phyloP scores from a whole-genome alignment of 805 yeast species.

The Kurtzmaniella cleridarum region DNA sequence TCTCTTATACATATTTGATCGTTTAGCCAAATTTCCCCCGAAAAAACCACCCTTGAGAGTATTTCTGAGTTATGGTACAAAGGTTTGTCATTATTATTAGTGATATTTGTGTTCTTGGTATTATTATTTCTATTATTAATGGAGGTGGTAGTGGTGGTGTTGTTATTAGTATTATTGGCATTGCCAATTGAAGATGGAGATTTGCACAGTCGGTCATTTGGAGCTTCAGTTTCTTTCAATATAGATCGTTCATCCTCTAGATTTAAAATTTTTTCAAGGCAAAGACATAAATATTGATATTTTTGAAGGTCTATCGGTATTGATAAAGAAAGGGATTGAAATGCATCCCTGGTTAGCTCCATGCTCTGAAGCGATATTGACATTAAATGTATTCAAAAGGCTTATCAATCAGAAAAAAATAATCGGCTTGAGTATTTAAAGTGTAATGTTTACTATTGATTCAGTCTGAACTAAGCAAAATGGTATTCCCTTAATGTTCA shows the following conservation, averaged over 20 bases:
- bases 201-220: neutral
- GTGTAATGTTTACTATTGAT: too few species aligned
- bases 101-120: neutral
- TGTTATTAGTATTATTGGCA: too few species aligned
- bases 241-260: conserved; percentile 13
- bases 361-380: conserved; percentile 1
- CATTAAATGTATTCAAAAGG: too few species aligned
- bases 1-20: conserved; percentile 26
- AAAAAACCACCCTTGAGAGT: conserved; percentile 28
- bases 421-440: too few species aligned
- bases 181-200: too few species aligned
- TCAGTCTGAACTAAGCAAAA: too few species aligned
- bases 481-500: too few species aligned
- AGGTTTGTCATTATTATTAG: neutral
- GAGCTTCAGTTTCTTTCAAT: conserved; percentile 4
- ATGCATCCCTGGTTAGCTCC: conserved; percentile 4
- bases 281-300: conserved; percentile 21
- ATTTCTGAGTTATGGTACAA: conserved; percentile 15
- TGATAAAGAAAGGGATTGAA: conserved; percentile 21
- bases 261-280: conserved; percentile 20
- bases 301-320: conserved; percentile 21
- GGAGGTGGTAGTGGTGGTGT: too few species aligned
- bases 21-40: conserved; percentile 33
- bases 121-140: neutral
- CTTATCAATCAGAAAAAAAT: too few species aligned